A percentile compares a stretch with the other conserved stretches of the same genome.
phyloP scores from a whole-genome alignment of 2,329 filamentous ascomycete genomes.

The Microsporum ferrugineum region DNA sequence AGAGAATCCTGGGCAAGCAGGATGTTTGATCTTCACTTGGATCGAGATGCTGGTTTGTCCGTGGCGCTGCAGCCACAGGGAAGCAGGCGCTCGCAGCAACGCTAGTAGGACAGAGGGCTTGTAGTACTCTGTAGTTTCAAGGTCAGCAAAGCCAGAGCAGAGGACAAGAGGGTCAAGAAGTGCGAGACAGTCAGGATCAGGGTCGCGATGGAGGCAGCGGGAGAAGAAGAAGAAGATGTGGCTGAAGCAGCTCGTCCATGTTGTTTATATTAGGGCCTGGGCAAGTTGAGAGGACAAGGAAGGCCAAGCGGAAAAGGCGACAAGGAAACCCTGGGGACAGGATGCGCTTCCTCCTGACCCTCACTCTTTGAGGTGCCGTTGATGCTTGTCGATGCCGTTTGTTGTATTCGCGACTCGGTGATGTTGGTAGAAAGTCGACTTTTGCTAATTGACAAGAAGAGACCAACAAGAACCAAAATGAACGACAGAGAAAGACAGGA shows the following conservation, averaged over 20 bases:
- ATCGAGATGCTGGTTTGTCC: neutral
- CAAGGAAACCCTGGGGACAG: conserved; percentile 4
- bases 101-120: neutral
- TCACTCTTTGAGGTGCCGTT: neutral
- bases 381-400: neutral
- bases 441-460: neutral
- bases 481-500: neutral
- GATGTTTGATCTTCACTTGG: neutral
- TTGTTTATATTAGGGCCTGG: conserved; percentile 11
- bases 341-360: neutral
- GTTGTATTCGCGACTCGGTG: neutral
- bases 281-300: conserved; percentile 6
- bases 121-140: neutral
- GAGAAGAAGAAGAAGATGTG: conserved; percentile 7
- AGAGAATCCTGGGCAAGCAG: too few species aligned
- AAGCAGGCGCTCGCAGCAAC: neutral
- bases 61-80: neutral
- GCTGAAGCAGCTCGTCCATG: conserved; percentile 10
- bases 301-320: conserved; percentile 8
- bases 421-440: neutral
- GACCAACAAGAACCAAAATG: neutral
- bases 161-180: neutral
- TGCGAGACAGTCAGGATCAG: neutral
- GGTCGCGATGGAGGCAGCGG: neutral
- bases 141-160: neutral